A percentile compares a stretch with the other conserved stretches of the same genome.
phyloP scores from a whole-genome alignment of 257 asterid genomes.

The Solanum tarapatanum region DNA sequence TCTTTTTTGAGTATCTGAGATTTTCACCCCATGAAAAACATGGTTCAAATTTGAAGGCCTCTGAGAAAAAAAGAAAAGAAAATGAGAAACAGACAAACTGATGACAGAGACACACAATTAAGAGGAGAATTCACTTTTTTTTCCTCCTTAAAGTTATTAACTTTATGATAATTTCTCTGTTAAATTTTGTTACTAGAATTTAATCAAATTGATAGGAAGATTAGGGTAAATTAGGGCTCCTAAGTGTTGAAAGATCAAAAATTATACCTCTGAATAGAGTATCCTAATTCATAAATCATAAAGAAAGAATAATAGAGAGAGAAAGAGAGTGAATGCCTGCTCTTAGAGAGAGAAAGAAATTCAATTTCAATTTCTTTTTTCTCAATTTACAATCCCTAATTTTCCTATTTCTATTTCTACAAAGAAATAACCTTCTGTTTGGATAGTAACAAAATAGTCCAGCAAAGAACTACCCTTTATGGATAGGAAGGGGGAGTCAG shows the following conservation, averaged over 20 bases:
- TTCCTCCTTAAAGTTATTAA: not conserved
- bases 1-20: not conserved
- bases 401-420: not conserved
- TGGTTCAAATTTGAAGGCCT: not conserved
- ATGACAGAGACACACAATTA: not conserved
- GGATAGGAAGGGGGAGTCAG: not conserved
- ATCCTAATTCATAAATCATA: not conserved
- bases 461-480: not conserved
- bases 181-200: not conserved
- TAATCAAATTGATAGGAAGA: not conserved
- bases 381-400: not conserved
- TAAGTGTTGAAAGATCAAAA: not conserved
- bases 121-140: not conserved
- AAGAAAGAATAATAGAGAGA: not conserved
- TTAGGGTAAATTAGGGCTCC: not conserved
- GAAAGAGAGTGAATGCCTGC: not conserved
- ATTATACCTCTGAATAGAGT: not conserved
- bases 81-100: not conserved
- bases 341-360: not conserved
- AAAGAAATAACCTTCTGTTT: not conserved
- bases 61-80: not conserved
- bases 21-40: not conserved
- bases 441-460: not conserved
- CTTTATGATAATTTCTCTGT: not conserved
- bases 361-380: not conserved